phyloP scores from a whole-genome alignment of 2,329 filamentous ascomycete genomes.

The Neonectria faginata region DNA sequence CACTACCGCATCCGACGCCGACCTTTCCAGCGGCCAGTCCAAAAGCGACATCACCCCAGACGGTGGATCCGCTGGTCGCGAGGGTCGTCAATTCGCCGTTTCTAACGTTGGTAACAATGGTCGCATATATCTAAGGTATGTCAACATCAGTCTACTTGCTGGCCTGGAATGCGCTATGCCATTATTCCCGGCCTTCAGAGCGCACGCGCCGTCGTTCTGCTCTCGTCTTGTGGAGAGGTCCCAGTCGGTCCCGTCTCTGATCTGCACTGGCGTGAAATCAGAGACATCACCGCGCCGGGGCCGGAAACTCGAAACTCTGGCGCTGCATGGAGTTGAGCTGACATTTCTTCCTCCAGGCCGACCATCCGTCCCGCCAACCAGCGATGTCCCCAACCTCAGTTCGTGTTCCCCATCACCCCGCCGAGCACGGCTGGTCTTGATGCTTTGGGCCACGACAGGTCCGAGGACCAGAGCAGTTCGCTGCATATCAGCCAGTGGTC shows the following conservation, averaged over 20 bases:
- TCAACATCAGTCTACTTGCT: conserved; percentile 49
- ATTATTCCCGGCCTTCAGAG: conserved; percentile 29
- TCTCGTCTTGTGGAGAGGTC: conserved; percentile 35
- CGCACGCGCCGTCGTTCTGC: conserved; percentile 30
- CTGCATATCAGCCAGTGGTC: conserved; percentile 56
- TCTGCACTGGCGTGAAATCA: conserved; percentile 25
- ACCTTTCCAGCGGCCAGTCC: conserved; percentile 43
- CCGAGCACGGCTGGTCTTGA: conserved; percentile 70
- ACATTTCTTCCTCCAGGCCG: conserved; percentile 58
- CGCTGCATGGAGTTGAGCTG: conserved; percentile 30
- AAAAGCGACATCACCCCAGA: conserved; percentile 70
- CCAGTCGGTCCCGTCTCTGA: conserved; percentile 27
- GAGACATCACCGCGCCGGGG: conserved; percentile 25
- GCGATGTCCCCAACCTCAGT: conserved; percentile 70
- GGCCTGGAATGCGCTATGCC: conserved; percentile 29
- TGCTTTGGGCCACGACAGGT: conserved; percentile 50
- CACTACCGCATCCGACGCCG: conserved; percentile 56
- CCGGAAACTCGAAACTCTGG: conserved; percentile 32
- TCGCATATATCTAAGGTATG: conserved; percentile 83
- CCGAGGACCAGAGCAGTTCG: conserved; percentile 44
- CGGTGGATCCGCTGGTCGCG: conserved; percentile 69
- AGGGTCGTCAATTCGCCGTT: conserved; percentile 80
- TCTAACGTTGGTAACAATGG: conserved; percentile 87
- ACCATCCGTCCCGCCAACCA: conserved; percentile 71
- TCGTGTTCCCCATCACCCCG: conserved; percentile 71